Evolutionary conservation across 495 filamentous ascomycete species (phyloP), one percentile per base, ranked within the genome.

Genomic region (Xylona heveae): DNA sequence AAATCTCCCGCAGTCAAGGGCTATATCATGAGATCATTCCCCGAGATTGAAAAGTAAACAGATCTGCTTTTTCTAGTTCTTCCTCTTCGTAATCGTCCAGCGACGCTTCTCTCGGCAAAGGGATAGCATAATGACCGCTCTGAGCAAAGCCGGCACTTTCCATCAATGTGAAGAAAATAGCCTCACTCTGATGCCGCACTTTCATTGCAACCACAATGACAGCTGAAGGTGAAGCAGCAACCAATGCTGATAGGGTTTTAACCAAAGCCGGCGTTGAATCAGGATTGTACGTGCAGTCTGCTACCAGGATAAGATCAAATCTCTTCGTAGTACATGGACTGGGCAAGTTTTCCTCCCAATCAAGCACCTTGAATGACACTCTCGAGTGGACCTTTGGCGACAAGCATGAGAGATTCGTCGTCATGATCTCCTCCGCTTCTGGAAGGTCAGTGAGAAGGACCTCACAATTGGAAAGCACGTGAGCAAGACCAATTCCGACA

Each of bases 201-300:
- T 97, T 97, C 44, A 81, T 70, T 3, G 81, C 71, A 7, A 95
- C 57, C 5, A 88, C 49, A 3, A 93, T 55, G 24, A 71, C 39
- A 1, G 55, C 57, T 35, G 59, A 47, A n/a, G 60, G 61, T 5
- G 60, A 69, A 28, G 30, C 38, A 23, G 52, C 37, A 17, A 59
- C 50, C 25, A 93, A 45, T 5, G 55, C 55, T 13, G 52, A 48
- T 9, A 97, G 55, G 0, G 77, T 78, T 22, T 56, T 53, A 3
- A 94, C 79, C 21, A 97, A 56, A 6, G 69, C 62, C 10, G 76
- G 76, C 22, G 82, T 54, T 27, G 71, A 79, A 47, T 88, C 80
- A 20, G 68, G 61, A 48, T 95, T 97, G 54, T 97, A 97, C 7
- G 83, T 97, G 57, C 88, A 94, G 46, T 97, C 88, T 12, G 82